Base-by-base conservation (phyloP, 1,284 basidiomycete species). In the Cerioporus squamosus region DNA sequence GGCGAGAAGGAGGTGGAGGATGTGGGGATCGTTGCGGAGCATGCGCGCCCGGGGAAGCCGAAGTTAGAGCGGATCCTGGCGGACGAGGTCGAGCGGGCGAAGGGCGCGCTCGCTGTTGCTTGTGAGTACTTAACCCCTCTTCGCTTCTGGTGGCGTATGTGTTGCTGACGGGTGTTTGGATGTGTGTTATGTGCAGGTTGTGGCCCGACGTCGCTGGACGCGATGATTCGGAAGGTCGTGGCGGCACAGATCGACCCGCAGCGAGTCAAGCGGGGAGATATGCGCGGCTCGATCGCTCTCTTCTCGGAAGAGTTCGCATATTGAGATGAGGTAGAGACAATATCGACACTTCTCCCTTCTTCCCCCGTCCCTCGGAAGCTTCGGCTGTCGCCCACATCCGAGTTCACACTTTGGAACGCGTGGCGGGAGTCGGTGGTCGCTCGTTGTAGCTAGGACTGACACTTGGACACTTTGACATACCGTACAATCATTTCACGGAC, bases 41-140 rank as follows among this genome's bases (percentile, higher is more conserved):
- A 85, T 55, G 88, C 88, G 10, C 78, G 85, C 44, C 82, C 85
- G 1, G 93, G 93, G 0, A 86, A 87, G 66, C 93, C 93, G n/a
- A 87, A 83, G 64, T 71, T 93, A 47, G 82, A 86, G 49, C 75
- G 79, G 47, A 83, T 93, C 45, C 70, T 94, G 17, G 78, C 79
- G 14, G 87, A 90, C 54, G 92, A 93, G 70, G 81, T 90, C 5
- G 78, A 82, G 48, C 61, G 65, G 7, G 79, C 87, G 4, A 70
- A 77, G 62, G 90, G 88, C 5, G 74, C 82, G 10, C 71, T 90
- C 45, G 77, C 88, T 44, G 90, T 93, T 49, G 87, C 86, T 29
- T 90, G 89, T 85, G 65, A 77, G 87, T 80, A 26, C 51, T 38
- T 26, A 57, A 39, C 10, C 5, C 31, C 22, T 45, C 36, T 46